Percentiles rank a stretch among this genome's conserved stretches.
Conservation (phyloP, 2,329 filamentous ascomycete species). For the Daldinia eschscholtzii region DNA sequence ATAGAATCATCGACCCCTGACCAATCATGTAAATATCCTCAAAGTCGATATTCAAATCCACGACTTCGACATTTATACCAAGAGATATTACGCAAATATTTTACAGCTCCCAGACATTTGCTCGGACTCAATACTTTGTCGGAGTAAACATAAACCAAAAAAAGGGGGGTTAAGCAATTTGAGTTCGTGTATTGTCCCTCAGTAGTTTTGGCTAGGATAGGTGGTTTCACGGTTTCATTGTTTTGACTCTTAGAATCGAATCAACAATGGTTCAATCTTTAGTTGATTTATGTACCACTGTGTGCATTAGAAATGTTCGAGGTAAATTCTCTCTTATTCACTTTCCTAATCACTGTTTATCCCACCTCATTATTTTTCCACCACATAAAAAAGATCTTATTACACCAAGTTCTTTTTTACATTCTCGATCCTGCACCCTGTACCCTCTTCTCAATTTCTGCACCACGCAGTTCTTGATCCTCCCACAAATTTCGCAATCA, state of each 20-base stretch:
- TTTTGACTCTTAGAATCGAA: constrained; percentile 4
- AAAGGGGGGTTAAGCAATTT: neutral
- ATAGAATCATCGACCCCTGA: neutral
- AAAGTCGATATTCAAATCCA: neutral
- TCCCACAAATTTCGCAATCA: neutral
- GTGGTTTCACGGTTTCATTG: neutral
- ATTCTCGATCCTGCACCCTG: neutral
- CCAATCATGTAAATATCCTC: neutral
- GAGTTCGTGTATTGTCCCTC: neutral
- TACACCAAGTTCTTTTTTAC: neutral
- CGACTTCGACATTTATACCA: neutral
- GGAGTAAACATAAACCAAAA: neutral
- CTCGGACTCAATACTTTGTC: neutral
- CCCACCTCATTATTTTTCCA: neutral
- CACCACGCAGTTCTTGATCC: neutral
- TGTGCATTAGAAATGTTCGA: constrained; percentile 66
- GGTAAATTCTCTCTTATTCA: constrained; percentile 39
- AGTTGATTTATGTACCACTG: constrained; percentile 62
- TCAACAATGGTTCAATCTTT: constrained; percentile 60
- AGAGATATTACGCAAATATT: neutral
- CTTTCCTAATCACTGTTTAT: neutral
- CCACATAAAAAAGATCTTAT: neutral
- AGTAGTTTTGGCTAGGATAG: neutral
- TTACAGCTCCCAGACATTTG: neutral
- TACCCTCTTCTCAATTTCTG: neutral